Evolutionary conservation across 164 flowering plant genomes (phyloP), one percentile per base, ranked within the genome.

Genomic region (Vitis rupestris): DNA sequence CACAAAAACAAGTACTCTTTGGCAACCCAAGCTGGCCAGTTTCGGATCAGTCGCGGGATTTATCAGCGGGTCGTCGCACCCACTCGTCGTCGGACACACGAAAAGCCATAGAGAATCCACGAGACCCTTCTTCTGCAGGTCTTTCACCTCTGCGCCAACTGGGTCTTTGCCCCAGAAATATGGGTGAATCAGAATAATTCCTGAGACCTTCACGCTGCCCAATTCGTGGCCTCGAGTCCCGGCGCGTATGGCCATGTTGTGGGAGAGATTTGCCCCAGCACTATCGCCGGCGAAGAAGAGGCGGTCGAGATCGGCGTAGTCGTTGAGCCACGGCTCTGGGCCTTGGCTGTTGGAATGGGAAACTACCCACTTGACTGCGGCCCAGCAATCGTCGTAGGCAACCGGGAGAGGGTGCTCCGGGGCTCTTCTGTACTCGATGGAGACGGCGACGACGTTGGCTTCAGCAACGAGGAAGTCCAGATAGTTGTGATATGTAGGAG

Each of bases 211-310:
- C 9, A 63, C 11, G 3, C 66, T 72, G 1, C 4, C 51, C 9
- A 63, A 12, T 1, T 67, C 64, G 10, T 71, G 76, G 7, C 0
- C 1, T n/a, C 2, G 11, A 37, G 44, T 6, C 44, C 75, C 69
- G 10, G 27, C 19, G 10, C 71, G 31, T n/a, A 78, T 10, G 4
- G 61, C 83, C 71, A 79, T 53, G 54, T 78, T 55, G 37, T 83
- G 81, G 1, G 76, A 74, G 3, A 83, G 75, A 56, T 83, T 83
- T 0, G 74, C 83, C 0, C 85, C 85, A 0, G 83, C 70, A 49
- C 86, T 81, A 30, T 81, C 84, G 0, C 88, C 88, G 3, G 76
- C 82, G 4, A 81, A 53, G 64, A 71, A 85, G 9, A 82, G 75
- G 8, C 68, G 65, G 0, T 9, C 16, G 6, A 81, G 67, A 65